Conservation (phyloP, 495 filamentous ascomycete species). For the Daldinia loculata region DNA sequence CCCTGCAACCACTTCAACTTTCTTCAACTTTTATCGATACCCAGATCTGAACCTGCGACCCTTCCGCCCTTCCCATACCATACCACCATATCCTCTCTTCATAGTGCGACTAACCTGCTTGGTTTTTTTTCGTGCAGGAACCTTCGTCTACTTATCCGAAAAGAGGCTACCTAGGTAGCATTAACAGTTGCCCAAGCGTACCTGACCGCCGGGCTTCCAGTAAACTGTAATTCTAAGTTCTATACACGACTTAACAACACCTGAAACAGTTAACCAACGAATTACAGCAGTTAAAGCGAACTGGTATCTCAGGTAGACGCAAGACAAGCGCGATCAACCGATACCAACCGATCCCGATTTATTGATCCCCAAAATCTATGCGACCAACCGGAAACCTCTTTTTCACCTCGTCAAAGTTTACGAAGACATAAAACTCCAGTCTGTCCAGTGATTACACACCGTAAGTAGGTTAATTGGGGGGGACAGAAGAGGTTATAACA, state of each 20-base stretch:
- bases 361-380: not conserved
- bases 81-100: not conserved
- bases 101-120: not conserved
- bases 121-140: not conserved
- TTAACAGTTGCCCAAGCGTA: not conserved
- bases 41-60: not conserved
- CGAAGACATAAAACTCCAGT: not conserved
- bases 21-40: slow-evolving; percentile 4
- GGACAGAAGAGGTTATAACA: not conserved
- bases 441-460: not conserved
- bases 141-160: not conserved
- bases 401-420: not conserved
- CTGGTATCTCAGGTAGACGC: not conserved
- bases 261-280: too few species aligned
- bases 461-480: not conserved
- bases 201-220: not conserved
- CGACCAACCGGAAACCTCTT: not conserved
- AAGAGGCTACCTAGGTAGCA: not conserved
- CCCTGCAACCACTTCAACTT: slow-evolving; percentile 8
- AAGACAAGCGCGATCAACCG: not conserved
- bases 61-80: not conserved
- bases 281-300: not conserved
- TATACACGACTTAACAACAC: too few species aligned
- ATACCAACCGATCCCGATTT: not conserved
- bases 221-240: too few species aligned